A percentile compares a stretch with the other conserved stretches of the same genome.
Evolutionary conservation across 306 rosid species (phyloP).

Genomic region (Fagus sylvatica): DNA sequence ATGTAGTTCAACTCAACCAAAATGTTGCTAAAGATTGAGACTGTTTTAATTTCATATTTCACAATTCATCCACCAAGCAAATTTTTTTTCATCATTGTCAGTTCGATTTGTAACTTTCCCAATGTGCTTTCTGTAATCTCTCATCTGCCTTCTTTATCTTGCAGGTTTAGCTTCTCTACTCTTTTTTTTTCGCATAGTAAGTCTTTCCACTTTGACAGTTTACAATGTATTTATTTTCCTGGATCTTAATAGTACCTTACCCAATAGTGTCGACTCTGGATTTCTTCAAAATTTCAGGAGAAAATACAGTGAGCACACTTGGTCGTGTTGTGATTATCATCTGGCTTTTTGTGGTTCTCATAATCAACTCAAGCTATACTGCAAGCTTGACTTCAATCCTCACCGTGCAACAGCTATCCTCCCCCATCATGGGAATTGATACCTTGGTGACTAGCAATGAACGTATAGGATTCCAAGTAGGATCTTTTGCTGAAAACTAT

Average conservation of each 20-base stretch:
- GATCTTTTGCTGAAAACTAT: conserved; percentile 50
- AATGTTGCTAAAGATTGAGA: too few relatives aligned
- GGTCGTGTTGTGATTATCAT: conserved; percentile 43
- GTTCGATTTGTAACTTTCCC: too few relatives aligned
- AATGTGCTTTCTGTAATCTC: background rate
- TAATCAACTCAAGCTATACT: conserved; percentile 56
- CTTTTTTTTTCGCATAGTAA: conserved; percentile 55
- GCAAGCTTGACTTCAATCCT: conserved; percentile 58
- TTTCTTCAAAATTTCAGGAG: conserved; percentile 43
- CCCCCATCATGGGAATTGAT: conserved; percentile 55
- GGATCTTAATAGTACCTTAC: background rate
- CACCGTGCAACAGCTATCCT: conserved; percentile 46
- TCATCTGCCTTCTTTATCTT: background rate
- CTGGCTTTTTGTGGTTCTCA: conserved; percentile 54
- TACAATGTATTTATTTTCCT: background rate
- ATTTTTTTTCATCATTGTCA: too few relatives aligned
- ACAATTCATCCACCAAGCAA: too few relatives aligned
- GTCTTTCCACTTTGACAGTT: conserved; percentile 24
- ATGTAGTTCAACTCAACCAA: background rate
- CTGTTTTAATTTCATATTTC: too few relatives aligned
- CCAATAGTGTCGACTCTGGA: background rate
- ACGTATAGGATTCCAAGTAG: conserved; percentile 53
- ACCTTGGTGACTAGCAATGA: conserved; percentile 38
- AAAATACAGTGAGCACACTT: conserved; percentile 40
- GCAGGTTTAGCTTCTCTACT: conserved; percentile 58